Evolutionary conservation across 345 rosid species (phyloP).

Genomic region (Limnanthes douglasii): DNA sequence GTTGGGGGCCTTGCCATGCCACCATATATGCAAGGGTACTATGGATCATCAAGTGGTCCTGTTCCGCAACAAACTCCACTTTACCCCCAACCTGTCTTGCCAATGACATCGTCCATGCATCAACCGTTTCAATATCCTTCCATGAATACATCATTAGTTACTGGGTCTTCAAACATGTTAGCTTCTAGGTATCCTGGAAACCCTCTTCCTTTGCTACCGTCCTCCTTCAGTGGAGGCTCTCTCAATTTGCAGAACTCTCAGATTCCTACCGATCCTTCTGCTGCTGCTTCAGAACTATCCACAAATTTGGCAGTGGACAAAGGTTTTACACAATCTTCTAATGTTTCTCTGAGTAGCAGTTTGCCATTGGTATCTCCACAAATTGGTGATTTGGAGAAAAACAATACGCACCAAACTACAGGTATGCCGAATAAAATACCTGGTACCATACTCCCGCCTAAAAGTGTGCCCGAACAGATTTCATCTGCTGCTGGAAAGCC

Average conservation of each 20-base stretch:
- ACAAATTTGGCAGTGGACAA: too few species aligned
- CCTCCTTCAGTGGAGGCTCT: too few species aligned
- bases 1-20: constrained; percentile 59
- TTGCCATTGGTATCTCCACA: constrained; percentile 16
- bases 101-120: constrained; percentile 55
- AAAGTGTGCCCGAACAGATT: constrained; percentile 23
- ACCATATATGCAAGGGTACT: constrained; percentile 89
- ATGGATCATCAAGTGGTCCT: constrained; percentile 59
- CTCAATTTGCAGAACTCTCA: constrained; percentile 27
- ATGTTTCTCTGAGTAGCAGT: constrained; percentile 19
- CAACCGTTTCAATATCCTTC: constrained; percentile 64
- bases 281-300: constrained; percentile 23
- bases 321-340: too few species aligned
- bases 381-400: too few species aligned
- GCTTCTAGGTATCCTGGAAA: constrained; percentile 19
- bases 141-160: constrained; percentile 36
- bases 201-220: constrained; percentile 15
- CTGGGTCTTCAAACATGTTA: constrained; percentile 25
- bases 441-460: constrained; percentile 32
- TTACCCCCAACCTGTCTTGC: constrained; percentile 59
- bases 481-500: constrained; percentile 27
- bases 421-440: constrained; percentile 27
- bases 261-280: constrained; percentile 39
- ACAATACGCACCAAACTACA: too few species aligned
- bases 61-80: constrained; percentile 76